These are phyloP conservation scores for Cercospora sp. DNA, from an alignment of 2,329 filamentous ascomycete species.

Conservation along the genomic window DNA sequence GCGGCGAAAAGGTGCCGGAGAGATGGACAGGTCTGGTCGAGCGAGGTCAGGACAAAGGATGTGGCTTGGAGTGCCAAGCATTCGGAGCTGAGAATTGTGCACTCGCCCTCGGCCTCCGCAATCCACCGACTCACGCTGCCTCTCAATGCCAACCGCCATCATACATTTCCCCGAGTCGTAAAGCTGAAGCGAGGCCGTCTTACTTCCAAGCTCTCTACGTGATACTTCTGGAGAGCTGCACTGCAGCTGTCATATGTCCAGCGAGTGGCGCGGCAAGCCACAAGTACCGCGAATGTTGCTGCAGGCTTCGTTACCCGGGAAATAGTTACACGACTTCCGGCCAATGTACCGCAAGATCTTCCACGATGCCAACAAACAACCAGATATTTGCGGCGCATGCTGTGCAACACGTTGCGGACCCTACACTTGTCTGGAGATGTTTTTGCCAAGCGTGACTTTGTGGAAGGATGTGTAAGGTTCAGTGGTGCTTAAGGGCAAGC, in stretches of 20 bases:
- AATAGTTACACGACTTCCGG: neutral
- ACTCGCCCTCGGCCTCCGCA: neutral
- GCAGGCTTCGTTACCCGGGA: neutral
- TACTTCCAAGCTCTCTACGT: neutral
- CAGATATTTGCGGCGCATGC: neutral
- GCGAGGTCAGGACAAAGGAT: neutral
- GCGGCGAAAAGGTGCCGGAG: neutral
- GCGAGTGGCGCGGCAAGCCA: neutral
- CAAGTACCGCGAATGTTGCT: neutral
- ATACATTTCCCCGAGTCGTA: neutral
- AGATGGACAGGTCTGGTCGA: too few species aligned
- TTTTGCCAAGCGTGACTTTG: neutral
- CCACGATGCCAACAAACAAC: neutral
- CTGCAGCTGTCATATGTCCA: neutral
- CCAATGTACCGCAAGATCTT: neutral
- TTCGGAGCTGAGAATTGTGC: neutral
- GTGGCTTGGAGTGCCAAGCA: neutral
- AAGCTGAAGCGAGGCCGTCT: neutral
- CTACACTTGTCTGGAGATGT: neutral
- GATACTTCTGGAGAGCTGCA: neutral
- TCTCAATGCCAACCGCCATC: neutral
- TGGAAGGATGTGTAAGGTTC: constrained; percentile 1
- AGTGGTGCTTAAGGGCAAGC: neutral
- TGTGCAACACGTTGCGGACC: neutral
- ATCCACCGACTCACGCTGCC: neutral